Conservation (phyloP, 805 yeast genomes). For the Teunomyces panamensis region DNA sequence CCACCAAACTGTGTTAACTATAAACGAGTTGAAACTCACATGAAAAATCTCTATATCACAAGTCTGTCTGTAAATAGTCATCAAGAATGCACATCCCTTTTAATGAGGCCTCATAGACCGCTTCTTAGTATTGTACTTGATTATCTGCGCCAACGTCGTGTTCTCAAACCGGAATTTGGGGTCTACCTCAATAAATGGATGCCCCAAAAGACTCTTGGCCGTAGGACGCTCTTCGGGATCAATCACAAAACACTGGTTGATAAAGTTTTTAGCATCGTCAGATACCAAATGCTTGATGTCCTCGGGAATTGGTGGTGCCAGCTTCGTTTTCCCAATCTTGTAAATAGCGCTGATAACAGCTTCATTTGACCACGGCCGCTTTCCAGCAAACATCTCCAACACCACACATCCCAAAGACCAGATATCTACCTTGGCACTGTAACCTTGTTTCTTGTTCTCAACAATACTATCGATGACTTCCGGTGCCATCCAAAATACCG, state of each 20-base stretch:
- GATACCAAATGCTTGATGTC: constrained; percentile 70
- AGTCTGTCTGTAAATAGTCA: neutral
- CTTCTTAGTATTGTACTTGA: constrained; percentile 27
- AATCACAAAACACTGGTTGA: constrained; percentile 67
- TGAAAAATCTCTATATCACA: neutral
- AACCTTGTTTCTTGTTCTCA: constrained; percentile 76
- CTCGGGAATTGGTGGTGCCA: constrained; percentile 96
- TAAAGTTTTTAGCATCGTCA: constrained; percentile 61
- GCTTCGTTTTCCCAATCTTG: constrained; percentile 77
- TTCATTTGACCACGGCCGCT: constrained; percentile 95
- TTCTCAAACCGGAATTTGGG: constrained; percentile 46
- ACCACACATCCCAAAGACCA: constrained; percentile 99
- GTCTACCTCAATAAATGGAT: constrained; percentile 48
- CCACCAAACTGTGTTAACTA: constrained; percentile 72
- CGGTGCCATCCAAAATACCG: constrained; percentile 99
- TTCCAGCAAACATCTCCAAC: constrained; percentile 95
- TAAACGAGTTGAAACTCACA: constrained; percentile 63
- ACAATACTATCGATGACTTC: constrained; percentile 88
- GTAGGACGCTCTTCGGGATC: constrained; percentile 90
- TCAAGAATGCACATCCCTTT: neutral
- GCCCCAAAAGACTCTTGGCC: constrained; percentile 58
- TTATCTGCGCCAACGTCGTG: constrained; percentile 56
- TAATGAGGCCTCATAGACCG: constrained; percentile 2
- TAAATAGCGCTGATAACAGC: constrained; percentile 95
- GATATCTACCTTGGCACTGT: constrained; percentile 95